These are phyloP conservation scores for Neurospora sp. DNA, from an alignment of 495 filamentous ascomycete species.

Conservation along the genomic window DNA sequence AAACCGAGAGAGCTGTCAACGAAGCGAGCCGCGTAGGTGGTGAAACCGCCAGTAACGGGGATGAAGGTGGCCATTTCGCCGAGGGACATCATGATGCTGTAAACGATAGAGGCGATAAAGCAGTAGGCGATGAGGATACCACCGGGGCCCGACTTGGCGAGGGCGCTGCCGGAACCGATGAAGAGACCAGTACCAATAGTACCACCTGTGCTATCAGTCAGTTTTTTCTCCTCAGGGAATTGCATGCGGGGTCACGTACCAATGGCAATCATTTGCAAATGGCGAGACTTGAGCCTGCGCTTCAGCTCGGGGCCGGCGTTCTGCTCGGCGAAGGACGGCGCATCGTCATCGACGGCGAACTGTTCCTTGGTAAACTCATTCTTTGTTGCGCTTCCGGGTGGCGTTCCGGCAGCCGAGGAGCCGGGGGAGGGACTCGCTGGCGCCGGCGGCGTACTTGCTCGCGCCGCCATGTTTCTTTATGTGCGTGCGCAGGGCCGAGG, in stretches of 20 bases:
- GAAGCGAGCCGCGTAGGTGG: conserved; percentile 62
- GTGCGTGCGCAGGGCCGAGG: neutral
- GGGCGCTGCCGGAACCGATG: conserved; percentile 55
- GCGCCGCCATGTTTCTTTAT: neutral
- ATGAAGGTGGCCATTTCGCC: conserved; percentile 70
- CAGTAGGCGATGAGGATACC: conserved; percentile 59
- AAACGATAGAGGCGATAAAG: conserved; percentile 57
- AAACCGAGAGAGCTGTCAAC: conserved; percentile 68
- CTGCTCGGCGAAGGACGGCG: neutral
- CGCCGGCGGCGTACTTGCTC: neutral
- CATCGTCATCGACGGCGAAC: neutral
- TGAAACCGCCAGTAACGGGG: conserved; percentile 66
- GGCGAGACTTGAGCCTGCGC: conserved; percentile 1
- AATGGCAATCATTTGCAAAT: conserved; percentile 7
- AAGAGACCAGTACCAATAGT: conserved; percentile 72
- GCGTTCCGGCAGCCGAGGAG: neutral
- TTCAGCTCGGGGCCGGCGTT: conserved; percentile 1
- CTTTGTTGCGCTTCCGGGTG: neutral
- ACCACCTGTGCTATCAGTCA: conserved; percentile 37
- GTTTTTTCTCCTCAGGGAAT: neutral
- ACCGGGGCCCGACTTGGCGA: conserved; percentile 53
- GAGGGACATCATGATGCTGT: conserved; percentile 45
- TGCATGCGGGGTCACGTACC: neutral
- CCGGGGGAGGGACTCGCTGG: neutral
- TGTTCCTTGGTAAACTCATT: neutral